phyloP scores from a whole-genome alignment of 805 yeast genomes.

The Wickerhamomyces mucosus region DNA sequence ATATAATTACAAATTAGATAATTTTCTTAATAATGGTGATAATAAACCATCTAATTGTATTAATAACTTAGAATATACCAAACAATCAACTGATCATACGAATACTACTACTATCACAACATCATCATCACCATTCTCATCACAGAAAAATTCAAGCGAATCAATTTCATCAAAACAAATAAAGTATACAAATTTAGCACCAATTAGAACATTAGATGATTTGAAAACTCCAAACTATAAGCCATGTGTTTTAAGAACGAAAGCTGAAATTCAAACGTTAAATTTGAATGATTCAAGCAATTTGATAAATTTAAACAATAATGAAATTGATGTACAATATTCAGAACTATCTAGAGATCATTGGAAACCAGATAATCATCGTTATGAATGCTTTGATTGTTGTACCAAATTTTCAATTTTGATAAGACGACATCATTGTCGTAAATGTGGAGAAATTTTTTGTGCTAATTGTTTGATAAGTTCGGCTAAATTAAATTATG shows the following conservation, averaged over 20 bases:
- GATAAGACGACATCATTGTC: constrained; percentile 63
- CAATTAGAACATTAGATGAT: constrained; percentile 54
- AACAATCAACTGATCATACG: constrained; percentile 1
- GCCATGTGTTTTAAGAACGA: constrained; percentile 62
- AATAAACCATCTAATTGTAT: not conserved
- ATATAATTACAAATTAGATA: constrained; percentile 7
- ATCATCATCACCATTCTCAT: constrained; percentile 9
- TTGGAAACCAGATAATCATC: constrained; percentile 57
- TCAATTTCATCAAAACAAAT: constrained; percentile 12
- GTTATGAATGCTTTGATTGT: constrained; percentile 53
- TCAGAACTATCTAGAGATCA: constrained; percentile 30
- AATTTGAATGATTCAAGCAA: constrained; percentile 6
- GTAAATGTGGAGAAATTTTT: constrained; percentile 63
- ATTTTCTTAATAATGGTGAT: constrained; percentile 4
- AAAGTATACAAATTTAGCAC: constrained; percentile 13
- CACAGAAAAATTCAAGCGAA: constrained; percentile 16
- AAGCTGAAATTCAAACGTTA: constrained; percentile 11
- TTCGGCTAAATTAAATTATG: constrained; percentile 32
- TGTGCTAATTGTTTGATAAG: constrained; percentile 52
- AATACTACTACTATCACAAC: constrained; percentile 1
- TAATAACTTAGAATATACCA: constrained; percentile 5
- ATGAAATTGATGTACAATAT: too few relatives aligned
- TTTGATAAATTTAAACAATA: not conserved
- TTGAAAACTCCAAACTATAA: constrained; percentile 67
- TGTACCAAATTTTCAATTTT: constrained; percentile 48